These are phyloP conservation scores for Vigna angularis DNA, from an alignment of 306 rosid genomes.

Conservation along the genomic window DNA sequence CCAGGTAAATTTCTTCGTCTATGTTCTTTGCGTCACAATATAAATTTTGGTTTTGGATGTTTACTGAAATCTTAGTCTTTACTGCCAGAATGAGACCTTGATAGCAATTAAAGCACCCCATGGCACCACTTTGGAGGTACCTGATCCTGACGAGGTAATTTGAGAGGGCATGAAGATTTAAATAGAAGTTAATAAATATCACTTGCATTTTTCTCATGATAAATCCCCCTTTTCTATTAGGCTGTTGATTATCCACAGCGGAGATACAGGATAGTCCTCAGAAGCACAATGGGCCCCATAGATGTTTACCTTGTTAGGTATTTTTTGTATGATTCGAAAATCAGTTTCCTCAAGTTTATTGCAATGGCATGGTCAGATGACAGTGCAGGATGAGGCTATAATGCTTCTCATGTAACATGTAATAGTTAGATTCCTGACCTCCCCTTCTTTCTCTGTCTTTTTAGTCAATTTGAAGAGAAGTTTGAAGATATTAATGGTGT, in stretches of 20 bases:
- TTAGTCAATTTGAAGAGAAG: slow-evolving; percentile 96
- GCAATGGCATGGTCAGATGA: slow-evolving; percentile 30
- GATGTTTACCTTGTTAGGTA: slow-evolving; percentile 99
- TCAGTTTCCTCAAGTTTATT: slow-evolving; percentile 33
- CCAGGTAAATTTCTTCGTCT: slow-evolving; percentile 61
- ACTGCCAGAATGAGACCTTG: slow-evolving; percentile 87
- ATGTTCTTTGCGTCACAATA: slow-evolving; percentile 29
- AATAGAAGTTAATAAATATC: slow-evolving; percentile 11
- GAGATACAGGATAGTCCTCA: slow-evolving; percentile 90
- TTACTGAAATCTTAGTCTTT: slow-evolving; percentile 33
- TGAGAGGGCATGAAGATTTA: slow-evolving; percentile 28
- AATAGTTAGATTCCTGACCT: slow-evolving; percentile 31
- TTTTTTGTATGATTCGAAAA: slow-evolving; percentile 16
- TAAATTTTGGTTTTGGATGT: slow-evolving; percentile 10
- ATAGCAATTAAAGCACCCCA: slow-evolving; percentile 99
- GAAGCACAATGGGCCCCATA: slow-evolving; percentile 98
- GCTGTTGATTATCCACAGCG: slow-evolving; percentile 96
- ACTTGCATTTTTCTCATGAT: slow-evolving; percentile 40
- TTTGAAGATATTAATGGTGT: slow-evolving; percentile 87
- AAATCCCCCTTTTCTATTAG: slow-evolving; percentile 55
- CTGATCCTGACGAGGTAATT: slow-evolving; percentile 98
- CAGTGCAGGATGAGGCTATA: slow-evolving; percentile 38
- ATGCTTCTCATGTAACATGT: slow-evolving; percentile 30
- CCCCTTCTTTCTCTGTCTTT: slow-evolving; percentile 34
- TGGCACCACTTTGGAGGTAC: slow-evolving; percentile 97